These are phyloP conservation scores for Phellopilus nigrolimitatus DNA, from an alignment of 1,284 basidiomycete species.

Conservation along the genomic window DNA sequence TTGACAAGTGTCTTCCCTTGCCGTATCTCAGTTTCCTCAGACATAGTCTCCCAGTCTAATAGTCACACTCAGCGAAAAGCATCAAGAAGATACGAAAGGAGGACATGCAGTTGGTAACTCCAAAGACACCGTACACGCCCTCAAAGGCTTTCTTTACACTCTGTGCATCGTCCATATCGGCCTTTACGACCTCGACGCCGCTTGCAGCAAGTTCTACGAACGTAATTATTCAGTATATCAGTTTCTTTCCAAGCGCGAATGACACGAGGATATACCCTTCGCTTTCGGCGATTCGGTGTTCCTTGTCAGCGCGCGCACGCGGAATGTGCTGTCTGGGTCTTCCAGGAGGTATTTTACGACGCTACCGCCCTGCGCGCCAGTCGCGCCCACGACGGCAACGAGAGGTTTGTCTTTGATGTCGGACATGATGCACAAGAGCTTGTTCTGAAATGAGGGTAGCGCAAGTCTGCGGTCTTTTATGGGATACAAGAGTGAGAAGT, in stretches of 20 bases:
- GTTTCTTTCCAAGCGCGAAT: too few relatives aligned
- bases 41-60: slow-evolving; percentile 6
- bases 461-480: too few relatives aligned
- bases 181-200: slow-evolving; percentile 26
- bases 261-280: slow-evolving; percentile 10
- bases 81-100: not conserved
- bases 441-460: too few relatives aligned
- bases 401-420: too few relatives aligned
- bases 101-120: slow-evolving; percentile 27
- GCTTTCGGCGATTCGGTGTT: slow-evolving; percentile 18
- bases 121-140: slow-evolving; percentile 29
- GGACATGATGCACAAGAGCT: too few relatives aligned
- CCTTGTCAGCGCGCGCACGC: slow-evolving; percentile 20
- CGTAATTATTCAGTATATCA: not conserved
- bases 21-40: slow-evolving; percentile 19
- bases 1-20: slow-evolving; percentile 29
- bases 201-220: not conserved
- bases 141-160: slow-evolving; percentile 23
- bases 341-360: slow-evolving; percentile 19
- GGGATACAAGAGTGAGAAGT: too few relatives aligned
- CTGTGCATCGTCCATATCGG: slow-evolving; percentile 21
- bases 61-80: not conserved
- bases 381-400: slow-evolving; percentile 19
- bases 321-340: slow-evolving; percentile 18
- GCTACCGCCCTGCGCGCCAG: slow-evolving; percentile 19